Base-by-base conservation (phyloP, 2,329 filamentous ascomycete genomes). In the Emmonsiellopsis sp. region DNA sequence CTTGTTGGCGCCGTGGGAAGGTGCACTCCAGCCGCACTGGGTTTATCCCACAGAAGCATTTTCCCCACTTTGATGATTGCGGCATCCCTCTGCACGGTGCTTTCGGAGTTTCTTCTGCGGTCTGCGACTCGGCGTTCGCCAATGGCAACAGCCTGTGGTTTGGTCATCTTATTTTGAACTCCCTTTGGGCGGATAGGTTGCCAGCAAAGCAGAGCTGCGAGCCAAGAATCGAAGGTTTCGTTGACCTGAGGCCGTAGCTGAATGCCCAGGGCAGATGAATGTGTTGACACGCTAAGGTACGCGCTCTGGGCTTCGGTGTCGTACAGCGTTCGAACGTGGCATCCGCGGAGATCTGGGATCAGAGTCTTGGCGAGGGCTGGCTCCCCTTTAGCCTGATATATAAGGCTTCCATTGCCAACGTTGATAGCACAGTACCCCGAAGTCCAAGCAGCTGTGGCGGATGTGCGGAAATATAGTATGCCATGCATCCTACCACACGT, bases 51-150 rank as follows among this genome's bases (percentile, higher is more conserved):
- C 46, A 95, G 77, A 64, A 90, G 84, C 65, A 95, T 82, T 65
- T 90, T 91, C 53, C 90, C 93, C 47, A 96, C 88, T 67, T 97
- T 98, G 74, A 97, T 97, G 59, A 97, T 93, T 53, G 86, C 83
- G 3, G 83, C 81, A 57, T 89, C 85, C 64, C 85, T 93, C 32
- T 78, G 72, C 32, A 77, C 63, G 2, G 77, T 76, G 49, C 63
- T 71, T 56, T 75, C 73, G 8, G 74, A 76, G 52, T 73, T 71
- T 53, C 73, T 64, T 54, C 74, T 68, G 36, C 71, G 70, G 32
- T 75, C 71, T 2, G 65, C 63, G 42, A 71, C 59, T 39, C 71
- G 71, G 44, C 70, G 69, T 43, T 74, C 72, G 17, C 65, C 64
- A 47, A 74, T 74, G 27, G 71, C 63, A 37, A 74, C 67, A 5